Evolutionary conservation across 2,329 filamentous ascomycete species (phyloP), one percentile per base, ranked within the genome.

Genomic region (Cladophialophora exuberans): DNA sequence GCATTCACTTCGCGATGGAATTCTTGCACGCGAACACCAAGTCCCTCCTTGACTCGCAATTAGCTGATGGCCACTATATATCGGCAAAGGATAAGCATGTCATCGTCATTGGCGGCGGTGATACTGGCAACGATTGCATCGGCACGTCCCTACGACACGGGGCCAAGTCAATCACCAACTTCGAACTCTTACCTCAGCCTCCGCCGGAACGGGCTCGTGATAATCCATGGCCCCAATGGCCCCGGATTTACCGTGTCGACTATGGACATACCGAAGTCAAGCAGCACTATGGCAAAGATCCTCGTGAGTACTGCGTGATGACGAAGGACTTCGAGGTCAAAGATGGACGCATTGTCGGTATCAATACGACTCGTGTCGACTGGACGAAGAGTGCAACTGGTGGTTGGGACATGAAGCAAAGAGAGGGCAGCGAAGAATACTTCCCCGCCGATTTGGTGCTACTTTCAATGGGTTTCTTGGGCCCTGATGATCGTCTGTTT

Each of bases 171-270:
- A 90, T 97, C 61, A 89, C 89, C 76, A 97, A 97, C 83, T 97
- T 97, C 65, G 93, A 97, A 79, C 81, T 97, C 54, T 82, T 97
- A 60, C 93, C 93, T 25, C 91, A 97, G 75, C 93, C 93, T 64
- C 90, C 92, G 6, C 84, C 89, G 57, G 87, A 96, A 81, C 90
- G 93, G 76, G 91, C 89, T 62, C 83, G 85, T 61, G 93, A 97
- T 75, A 97, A 97, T 80, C 93, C 93, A 60, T 97, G 93, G 93
- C 93, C 93, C 7, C 93, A 97, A 76, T 97, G 93, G 92, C 93
- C 93, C 54, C 89, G 92, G 67, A 92, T 97, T 72, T 97, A 96
- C 82, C 91, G 93, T 66, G 89, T 97, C n/a, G 93, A 97, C 76
- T 97, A 97, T 69, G 93, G 93, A 53, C 93, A 97, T 79, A 88